phyloP scores from a whole-genome alignment of 805 yeast species.

The Candida gorgasii region DNA sequence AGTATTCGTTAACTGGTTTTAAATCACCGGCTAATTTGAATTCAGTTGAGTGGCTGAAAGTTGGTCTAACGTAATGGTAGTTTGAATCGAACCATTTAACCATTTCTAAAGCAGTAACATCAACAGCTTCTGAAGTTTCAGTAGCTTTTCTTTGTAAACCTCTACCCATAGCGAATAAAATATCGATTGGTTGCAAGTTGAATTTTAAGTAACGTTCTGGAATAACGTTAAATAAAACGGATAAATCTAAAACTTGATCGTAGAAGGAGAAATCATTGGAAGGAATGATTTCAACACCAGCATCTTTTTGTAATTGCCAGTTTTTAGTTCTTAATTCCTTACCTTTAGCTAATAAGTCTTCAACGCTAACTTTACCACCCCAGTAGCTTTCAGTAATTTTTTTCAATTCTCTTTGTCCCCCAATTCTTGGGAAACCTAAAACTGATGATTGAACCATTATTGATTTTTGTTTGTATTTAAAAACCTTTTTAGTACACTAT shows the following conservation, averaged over 20 bases:
- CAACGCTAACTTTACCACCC: conserved; percentile 88
- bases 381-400: conserved; percentile 99
- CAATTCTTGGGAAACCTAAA: conserved; percentile 99
- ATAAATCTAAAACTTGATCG: conserved; percentile 94
- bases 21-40: conserved; percentile 89
- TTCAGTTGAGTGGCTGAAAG: conserved; percentile 90
- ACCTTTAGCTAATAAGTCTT: conserved; percentile 88
- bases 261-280: conserved; percentile 98
- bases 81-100: conserved; percentile 99
- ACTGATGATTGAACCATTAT: conserved; percentile 95
- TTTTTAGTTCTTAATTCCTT: conserved; percentile 92
- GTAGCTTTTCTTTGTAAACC: conserved; percentile 98
- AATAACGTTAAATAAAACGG: conserved; percentile 89
- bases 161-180: conserved; percentile 98
- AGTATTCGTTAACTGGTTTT: conserved; percentile 96
- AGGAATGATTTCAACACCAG: conserved; percentile 96
- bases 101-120: conserved; percentile 98
- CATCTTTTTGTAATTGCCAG: conserved; percentile 97
- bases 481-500: conserved; percentile 1
- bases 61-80: conserved; percentile 99
- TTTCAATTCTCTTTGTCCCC: conserved; percentile 98
- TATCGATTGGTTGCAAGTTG: conserved; percentile 85
- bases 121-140: conserved; percentile 83
- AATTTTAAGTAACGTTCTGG: conserved; percentile 97
- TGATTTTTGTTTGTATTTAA: not conserved